These are phyloP conservation scores for Exserohilum turcica DNA, from an alignment of 2,329 filamentous ascomycete genomes.

Conservation along the genomic window DNA sequence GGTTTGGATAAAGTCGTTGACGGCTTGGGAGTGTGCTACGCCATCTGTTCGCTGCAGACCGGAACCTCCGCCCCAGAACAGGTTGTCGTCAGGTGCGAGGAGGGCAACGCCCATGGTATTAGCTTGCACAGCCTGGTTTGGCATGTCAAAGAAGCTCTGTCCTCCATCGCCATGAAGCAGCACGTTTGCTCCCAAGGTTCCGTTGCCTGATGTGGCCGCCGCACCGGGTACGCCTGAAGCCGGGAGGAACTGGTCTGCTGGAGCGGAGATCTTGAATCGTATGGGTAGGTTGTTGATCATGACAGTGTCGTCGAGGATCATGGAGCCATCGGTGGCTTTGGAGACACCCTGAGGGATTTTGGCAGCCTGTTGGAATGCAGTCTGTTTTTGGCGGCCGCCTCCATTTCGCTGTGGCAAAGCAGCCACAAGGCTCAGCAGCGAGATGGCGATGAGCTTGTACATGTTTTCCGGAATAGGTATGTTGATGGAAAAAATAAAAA, in stretches of 20 bases:
- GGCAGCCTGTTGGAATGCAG: constrained; percentile 44
- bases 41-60: constrained; percentile 62
- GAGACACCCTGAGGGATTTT: constrained; percentile 44
- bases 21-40: constrained; percentile 61
- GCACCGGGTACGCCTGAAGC: constrained; percentile 58
- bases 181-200: constrained; percentile 57
- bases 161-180: constrained; percentile 66
- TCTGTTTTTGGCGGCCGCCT: constrained; percentile 17
- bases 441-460: constrained; percentile 19
- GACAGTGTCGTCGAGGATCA: constrained; percentile 61
- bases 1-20: constrained; percentile 58
- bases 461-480: constrained; percentile 4
- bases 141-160: constrained; percentile 64
- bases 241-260: constrained; percentile 59
- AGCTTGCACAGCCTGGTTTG: constrained; percentile 59
- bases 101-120: constrained; percentile 60
- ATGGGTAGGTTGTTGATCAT: constrained; percentile 61
- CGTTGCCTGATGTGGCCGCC: constrained; percentile 39
- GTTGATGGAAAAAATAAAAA: constrained; percentile 17
- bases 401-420: constrained; percentile 35
- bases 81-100: constrained; percentile 59
- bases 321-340: constrained; percentile 59
- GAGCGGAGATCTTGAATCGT: constrained; percentile 62
- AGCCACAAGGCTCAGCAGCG: constrained; percentile 27
- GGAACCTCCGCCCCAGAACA: constrained; percentile 63